Conservation (phyloP, 768 basidiomycete genomes). For the Baorangia bicolor region DNA sequence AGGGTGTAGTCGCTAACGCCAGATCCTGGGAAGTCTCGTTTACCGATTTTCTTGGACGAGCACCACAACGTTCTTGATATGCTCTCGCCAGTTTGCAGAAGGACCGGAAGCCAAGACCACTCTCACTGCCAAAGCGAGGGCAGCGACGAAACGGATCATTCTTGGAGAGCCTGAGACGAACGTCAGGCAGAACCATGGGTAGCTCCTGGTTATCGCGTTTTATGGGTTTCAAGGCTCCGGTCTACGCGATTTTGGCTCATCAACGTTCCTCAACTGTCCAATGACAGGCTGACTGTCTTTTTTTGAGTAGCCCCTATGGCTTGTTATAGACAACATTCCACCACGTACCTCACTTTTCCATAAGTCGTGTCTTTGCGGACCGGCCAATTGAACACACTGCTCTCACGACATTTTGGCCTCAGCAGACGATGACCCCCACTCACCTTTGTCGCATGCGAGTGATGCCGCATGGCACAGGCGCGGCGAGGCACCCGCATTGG, state of each 20-base stretch:
- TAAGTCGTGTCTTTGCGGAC: too few species aligned
- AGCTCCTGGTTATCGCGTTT: background rate
- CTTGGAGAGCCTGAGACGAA: background rate
- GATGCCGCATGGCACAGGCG: too few species aligned
- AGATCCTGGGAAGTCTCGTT: background rate
- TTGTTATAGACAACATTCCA: background rate
- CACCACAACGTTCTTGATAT: conserved; percentile 26
- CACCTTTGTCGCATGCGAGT: background rate
- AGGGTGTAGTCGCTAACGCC: background rate
- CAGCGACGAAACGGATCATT: conserved; percentile 12
- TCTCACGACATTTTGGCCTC: background rate
- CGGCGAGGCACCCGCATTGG: background rate
- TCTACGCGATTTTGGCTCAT: background rate
- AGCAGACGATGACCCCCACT: background rate
- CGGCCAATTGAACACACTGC: background rate
- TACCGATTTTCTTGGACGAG: conserved; percentile 29
- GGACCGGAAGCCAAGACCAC: background rate
- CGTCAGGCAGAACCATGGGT: background rate
- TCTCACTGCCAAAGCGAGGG: conserved; percentile 3
- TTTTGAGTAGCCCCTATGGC: background rate
- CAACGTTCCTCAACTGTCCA: conserved; percentile 18
- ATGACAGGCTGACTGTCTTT: background rate
- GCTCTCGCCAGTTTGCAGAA: conserved; percentile 22
- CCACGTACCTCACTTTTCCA: background rate
- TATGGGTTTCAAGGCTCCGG: conserved; percentile 6